These are phyloP conservation scores for Wickerhamomyces ciferrii DNA, from an alignment of 805 yeast species.

Conservation along the genomic window DNA sequence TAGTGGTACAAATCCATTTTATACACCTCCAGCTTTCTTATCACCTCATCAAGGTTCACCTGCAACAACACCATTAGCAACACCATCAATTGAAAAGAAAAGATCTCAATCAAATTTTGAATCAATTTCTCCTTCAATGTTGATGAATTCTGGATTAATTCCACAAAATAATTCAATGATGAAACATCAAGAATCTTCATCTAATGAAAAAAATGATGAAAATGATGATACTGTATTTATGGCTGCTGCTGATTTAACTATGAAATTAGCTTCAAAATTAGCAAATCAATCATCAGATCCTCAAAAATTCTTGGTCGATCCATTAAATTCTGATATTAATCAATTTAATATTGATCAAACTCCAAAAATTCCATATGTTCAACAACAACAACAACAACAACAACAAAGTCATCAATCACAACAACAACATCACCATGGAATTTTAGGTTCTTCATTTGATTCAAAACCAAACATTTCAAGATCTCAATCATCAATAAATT, in stretches of 20 bases:
- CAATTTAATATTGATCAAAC: neutral
- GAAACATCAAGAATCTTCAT: neutral
- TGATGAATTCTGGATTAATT: constrained; percentile 11
- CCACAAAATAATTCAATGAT: neutral
- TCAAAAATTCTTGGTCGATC: constrained; percentile 2
- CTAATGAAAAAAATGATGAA: neutral
- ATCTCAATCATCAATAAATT: constrained; percentile 48
- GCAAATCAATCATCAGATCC: neutral
- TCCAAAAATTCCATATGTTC: neutral
- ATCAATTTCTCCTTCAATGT: constrained; percentile 18
- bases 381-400: neutral
- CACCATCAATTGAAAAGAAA: constrained; percentile 14
- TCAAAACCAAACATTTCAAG: constrained; percentile 15
- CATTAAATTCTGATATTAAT: constrained; percentile 2
- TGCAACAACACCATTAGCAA: constrained; percentile 17
- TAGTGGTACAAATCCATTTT: constrained; percentile 39
- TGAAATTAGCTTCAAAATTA: constrained; percentile 22
- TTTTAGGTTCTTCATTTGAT: neutral
- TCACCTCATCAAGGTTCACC: constrained; percentile 31
- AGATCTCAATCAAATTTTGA: constrained; percentile 2
- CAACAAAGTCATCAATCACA: constrained; percentile 1
- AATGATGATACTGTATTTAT: constrained; percentile 11
- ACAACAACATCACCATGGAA: neutral
- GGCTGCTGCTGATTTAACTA: constrained; percentile 25
- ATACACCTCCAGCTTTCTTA: constrained; percentile 38